Evolutionary conservation across 371 early-diverging fungal species (phyloP).

Genomic region (Saksenaea oblongispora): DNA sequence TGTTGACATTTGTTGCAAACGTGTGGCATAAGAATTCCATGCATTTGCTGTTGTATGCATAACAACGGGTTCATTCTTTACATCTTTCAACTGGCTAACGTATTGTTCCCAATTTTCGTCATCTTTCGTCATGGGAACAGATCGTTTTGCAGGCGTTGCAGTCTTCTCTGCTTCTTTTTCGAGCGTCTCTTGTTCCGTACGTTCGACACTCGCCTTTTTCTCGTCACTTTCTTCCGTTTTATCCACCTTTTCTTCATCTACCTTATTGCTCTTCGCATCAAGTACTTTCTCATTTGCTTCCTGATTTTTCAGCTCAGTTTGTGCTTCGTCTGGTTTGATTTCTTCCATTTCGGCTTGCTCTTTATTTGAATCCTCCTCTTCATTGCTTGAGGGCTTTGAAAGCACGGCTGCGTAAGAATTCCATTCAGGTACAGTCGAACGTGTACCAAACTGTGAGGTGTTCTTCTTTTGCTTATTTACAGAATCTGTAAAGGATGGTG

Average conservation of each 20-base stretch:
- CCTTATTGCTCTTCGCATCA: background rate
- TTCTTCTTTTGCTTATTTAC: background rate
- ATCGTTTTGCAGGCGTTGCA: background rate
- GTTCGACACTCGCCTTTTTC: background rate
- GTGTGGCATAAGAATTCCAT: slow-evolving; percentile 21
- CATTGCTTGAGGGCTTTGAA: background rate
- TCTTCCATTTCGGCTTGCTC: background rate
- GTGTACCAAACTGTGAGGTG: background rate
- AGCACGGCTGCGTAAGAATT: background rate
- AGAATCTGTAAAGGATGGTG: background rate
- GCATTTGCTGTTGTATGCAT: slow-evolving; percentile 4
- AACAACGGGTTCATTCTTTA: background rate
- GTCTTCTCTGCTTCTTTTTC: background rate
- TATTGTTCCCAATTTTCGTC: slow-evolving; percentile 24
- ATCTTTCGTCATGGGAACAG: slow-evolving; percentile 13
- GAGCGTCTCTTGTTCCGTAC: too few species aligned
- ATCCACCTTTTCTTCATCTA: background rate
- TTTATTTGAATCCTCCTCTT: background rate
- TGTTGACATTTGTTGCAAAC: slow-evolving; percentile 7
- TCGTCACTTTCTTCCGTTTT: background rate
- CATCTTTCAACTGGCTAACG: slow-evolving; percentile 6
- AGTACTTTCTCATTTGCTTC: background rate
- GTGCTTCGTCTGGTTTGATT: background rate
- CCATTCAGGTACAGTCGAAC: background rate
- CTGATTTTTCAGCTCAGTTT: background rate